phyloP scores from a whole-genome alignment of 164 flowering plant species.

The Cinnamomum micranthum region DNA sequence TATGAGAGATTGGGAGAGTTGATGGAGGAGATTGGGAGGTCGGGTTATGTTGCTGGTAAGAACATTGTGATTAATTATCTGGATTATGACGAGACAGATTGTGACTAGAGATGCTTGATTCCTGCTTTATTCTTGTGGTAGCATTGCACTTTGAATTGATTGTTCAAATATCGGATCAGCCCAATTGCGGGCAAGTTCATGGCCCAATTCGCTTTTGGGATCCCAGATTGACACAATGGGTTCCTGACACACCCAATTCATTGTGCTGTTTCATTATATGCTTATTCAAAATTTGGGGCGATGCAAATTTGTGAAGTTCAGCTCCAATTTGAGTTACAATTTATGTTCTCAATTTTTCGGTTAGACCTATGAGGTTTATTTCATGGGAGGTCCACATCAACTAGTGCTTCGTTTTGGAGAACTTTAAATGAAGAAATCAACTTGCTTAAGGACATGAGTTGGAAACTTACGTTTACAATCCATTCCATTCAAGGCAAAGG shows the following conservation, averaged over 20 bases:
- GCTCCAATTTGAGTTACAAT: no score
- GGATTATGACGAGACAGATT: constrained; percentile 5
- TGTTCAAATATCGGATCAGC: neutral
- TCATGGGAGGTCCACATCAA: neutral
- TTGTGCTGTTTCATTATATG: neutral
- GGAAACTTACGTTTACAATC: neutral
- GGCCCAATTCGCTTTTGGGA: neutral
- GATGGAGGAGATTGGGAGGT: constrained; percentile 42
- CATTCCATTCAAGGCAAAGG: no score
- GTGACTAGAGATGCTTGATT: neutral
- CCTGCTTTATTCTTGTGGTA: neutral
- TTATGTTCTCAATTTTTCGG: no score
- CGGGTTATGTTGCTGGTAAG: constrained; percentile 18
- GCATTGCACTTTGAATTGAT: neutral
- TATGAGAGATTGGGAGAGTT: constrained; percentile 35
- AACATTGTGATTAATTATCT: constrained; percentile 21
- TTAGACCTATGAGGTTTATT: no score
- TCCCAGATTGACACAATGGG: neutral
- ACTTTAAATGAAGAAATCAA: neutral
- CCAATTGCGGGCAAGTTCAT: no score
- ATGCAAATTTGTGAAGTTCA: no score
- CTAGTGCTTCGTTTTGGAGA: neutral
- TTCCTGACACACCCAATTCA: neutral
- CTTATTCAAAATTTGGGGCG: neutral
- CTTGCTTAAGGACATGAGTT: neutral